phyloP scores from a whole-genome alignment of 805 yeast species.

The Wickerhamomyces queroliae region DNA sequence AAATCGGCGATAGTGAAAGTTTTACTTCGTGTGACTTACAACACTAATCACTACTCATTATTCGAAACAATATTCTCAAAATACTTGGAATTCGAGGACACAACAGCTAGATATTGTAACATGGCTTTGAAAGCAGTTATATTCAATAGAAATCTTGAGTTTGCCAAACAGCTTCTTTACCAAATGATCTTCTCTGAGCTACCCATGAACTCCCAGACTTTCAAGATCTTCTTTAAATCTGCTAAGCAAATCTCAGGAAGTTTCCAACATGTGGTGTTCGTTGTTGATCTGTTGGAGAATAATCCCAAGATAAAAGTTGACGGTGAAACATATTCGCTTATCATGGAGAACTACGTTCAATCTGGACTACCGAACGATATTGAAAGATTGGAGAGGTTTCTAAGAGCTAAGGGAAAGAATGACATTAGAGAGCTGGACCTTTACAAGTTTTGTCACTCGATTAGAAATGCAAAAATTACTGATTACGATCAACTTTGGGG shows the following conservation, averaged over 20 bases:
- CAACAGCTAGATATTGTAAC: conserved; percentile 8
- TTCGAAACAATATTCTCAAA: neutral
- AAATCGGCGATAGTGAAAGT: neutral
- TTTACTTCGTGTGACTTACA: neutral
- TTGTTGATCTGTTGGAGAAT: conserved; percentile 14
- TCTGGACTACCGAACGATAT: conserved; percentile 2
- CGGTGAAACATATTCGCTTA: conserved; percentile 9
- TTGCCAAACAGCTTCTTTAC: conserved; percentile 21
- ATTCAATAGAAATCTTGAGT: conserved; percentile 16
- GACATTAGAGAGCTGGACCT: neutral
- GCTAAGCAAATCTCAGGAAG: conserved; percentile 10
- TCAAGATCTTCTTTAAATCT: conserved; percentile 13
- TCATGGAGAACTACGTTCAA: conserved; percentile 3
- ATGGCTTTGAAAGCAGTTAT: conserved; percentile 15
- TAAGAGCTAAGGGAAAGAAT: neutral
- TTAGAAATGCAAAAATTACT: neutral
- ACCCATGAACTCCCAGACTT: conserved; percentile 18
- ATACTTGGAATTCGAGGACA: neutral
- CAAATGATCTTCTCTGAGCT: conserved; percentile 20
- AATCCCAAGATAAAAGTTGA: conserved; percentile 16
- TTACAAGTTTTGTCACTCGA: neutral
- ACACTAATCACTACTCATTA: neutral
- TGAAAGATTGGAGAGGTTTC: neutral
- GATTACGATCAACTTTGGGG: neutral
- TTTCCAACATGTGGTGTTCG: conserved; percentile 15